These are phyloP conservation scores for Ilyonectria destructans DNA, from an alignment of 2,329 filamentous ascomycete species.

Conservation along the genomic window DNA sequence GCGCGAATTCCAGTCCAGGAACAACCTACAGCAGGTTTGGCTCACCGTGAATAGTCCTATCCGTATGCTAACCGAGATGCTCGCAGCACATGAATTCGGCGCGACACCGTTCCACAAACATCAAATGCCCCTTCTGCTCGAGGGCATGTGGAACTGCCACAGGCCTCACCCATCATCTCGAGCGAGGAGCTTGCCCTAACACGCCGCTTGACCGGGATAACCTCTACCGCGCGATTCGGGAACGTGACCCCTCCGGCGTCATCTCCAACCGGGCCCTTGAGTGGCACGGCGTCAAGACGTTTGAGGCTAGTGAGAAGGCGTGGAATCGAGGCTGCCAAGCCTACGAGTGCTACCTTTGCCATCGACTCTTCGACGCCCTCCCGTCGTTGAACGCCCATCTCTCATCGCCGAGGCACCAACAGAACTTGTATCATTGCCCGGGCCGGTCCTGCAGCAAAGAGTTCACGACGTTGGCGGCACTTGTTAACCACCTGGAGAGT, in stretches of 20 bases:
- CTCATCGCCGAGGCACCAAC: conserved; percentile 62
- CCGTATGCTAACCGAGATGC: neutral
- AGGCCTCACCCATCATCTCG: conserved; percentile 71
- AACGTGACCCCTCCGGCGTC: conserved; percentile 62
- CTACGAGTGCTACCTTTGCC: conserved; percentile 61
- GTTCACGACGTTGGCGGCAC: conserved; percentile 58
- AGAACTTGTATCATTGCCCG: conserved; percentile 60
- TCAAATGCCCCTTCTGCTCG: conserved; percentile 71
- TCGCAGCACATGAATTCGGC: conserved; percentile 71
- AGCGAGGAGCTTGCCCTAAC: conserved; percentile 66
- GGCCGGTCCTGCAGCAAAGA: conserved; percentile 53
- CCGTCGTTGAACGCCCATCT: conserved; percentile 67
- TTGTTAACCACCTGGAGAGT: conserved; percentile 63
- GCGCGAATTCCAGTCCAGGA: conserved; percentile 51
- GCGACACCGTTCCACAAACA: conserved; percentile 54
- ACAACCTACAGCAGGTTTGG: conserved; percentile 35
- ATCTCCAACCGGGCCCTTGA: conserved; percentile 69
- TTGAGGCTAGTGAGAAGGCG: conserved; percentile 57
- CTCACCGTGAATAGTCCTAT: neutral
- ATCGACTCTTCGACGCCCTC: conserved; percentile 57
- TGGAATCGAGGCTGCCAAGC: conserved; percentile 59
- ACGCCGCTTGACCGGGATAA: conserved; percentile 65
- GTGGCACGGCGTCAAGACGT: conserved; percentile 56
- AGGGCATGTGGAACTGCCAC: conserved; percentile 64
- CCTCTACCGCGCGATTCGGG: conserved; percentile 63